A percentile compares a stretch with the other conserved stretches of the same genome.
Evolutionary conservation across 257 asterid genomes (phyloP).

Genomic region (Hygrophila difformis): DNA sequence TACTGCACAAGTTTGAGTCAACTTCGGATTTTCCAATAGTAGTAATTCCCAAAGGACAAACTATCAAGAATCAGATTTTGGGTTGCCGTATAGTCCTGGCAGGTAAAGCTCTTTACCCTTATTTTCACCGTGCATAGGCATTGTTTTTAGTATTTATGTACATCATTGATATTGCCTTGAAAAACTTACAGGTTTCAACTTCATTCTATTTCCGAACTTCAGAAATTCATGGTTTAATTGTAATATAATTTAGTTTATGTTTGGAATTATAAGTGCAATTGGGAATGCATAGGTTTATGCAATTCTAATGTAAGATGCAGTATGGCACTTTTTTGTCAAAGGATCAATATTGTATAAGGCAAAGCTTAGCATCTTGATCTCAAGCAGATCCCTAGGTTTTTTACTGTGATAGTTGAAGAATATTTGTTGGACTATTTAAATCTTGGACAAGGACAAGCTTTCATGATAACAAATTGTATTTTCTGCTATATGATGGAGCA

Average conservation of each 20-base stretch:
- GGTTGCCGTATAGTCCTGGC: conserved; percentile 50
- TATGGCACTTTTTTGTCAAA: neutral
- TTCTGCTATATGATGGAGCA: no score
- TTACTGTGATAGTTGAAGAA: no score
- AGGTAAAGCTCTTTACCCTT: conserved; percentile 43
- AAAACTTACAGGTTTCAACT: neutral
- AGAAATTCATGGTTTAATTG: no score
- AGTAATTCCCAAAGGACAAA: conserved; percentile 49
- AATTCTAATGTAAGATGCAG: neutral
- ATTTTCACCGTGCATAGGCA: neutral
- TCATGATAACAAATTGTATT: no score
- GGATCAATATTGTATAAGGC: neutral
- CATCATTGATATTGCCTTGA: neutral
- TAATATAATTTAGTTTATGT: no score
- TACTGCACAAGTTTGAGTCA: conserved; percentile 51
- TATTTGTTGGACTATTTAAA: no score
- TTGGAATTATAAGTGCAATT: no score
- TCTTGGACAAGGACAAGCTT: no score
- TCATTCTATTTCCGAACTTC: no score
- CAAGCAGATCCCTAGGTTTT: no score
- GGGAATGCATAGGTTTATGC: conserved; percentile 5
- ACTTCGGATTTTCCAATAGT: conserved; percentile 46
- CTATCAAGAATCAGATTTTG: conserved; percentile 43
- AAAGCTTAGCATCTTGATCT: conserved; percentile 2
- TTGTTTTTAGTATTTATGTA: neutral